These are phyloP conservation scores for Halenospora varia DNA, from an alignment of 495 filamentous ascomycete species.

Conservation along the genomic window DNA sequence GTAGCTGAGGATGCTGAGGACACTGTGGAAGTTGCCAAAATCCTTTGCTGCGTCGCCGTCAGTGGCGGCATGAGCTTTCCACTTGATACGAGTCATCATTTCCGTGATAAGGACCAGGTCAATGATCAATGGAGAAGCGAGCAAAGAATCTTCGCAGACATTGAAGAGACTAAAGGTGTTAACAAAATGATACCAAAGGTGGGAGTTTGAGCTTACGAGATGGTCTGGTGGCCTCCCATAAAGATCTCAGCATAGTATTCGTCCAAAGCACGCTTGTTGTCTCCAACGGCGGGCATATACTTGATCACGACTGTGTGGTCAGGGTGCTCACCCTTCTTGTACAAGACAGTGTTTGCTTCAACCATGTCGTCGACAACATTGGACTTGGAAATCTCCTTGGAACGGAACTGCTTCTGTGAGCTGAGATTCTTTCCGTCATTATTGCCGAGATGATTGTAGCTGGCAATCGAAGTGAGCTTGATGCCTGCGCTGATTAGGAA, in stretches of 20 bases:
- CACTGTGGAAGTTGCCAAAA: conserved; percentile 93
- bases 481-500: conserved; percentile 98
- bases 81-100: conserved; percentile 97
- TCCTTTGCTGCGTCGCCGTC: conserved; percentile 51
- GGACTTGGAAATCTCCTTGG: conserved; percentile 98
- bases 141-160: conserved; percentile 96
- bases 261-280: conserved; percentile 98
- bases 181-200: conserved; percentile 5
- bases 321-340: conserved; percentile 81
- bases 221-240: conserved; percentile 97
- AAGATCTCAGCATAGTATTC: conserved; percentile 99
- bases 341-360: conserved; percentile 86
- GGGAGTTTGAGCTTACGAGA: conserved; percentile 50
- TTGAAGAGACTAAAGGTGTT: conserved; percentile 72
- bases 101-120: conserved; percentile 89
- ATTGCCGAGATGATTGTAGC: conserved; percentile 99
- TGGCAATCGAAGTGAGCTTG: conserved; percentile 97
- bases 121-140: conserved; percentile 97
- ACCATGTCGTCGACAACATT: conserved; percentile 99
- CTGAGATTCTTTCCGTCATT: conserved; percentile 98
- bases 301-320: conserved; percentile 92
- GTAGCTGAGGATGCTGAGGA: conserved; percentile 96
- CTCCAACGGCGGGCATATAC: conserved; percentile 98
- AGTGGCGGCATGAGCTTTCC: conserved; percentile 63
- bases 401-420: conserved; percentile 96